Percentiles rank a stretch among this genome's conserved stretches.
These are phyloP conservation scores for Ustanciosporium gigantosporum DNA, from an alignment of 1,284 basidiomycete genomes.

Conservation along the genomic window DNA sequence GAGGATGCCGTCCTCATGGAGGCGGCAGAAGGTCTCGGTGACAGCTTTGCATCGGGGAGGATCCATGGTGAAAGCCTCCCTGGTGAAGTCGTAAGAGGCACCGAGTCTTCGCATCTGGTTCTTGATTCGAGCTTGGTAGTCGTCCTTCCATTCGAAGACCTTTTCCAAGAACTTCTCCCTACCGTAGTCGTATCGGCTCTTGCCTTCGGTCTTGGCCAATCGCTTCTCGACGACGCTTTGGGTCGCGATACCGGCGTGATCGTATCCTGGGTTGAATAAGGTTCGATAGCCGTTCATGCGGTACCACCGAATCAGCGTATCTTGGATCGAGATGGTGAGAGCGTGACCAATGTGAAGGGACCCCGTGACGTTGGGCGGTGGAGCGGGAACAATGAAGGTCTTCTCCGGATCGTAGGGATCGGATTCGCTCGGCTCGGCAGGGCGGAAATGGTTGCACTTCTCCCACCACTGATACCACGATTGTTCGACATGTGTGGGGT, in stretches of 20 bases:
- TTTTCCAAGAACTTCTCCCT: constrained; percentile 88
- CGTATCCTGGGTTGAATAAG: constrained; percentile 90
- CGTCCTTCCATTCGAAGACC: constrained; percentile 96
- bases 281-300: constrained; percentile 88
- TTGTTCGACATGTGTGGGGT: constrained; percentile 90
- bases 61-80: constrained; percentile 94
- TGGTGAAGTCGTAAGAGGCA: constrained; percentile 90
- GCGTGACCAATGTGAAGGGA: constrained; percentile 96
- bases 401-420: constrained; percentile 57
- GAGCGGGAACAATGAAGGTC: constrained; percentile 83
- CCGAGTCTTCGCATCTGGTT: constrained; percentile 87
- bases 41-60: constrained; percentile 74
- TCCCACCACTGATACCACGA: constrained; percentile 99
- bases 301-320: constrained; percentile 65
- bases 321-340: constrained; percentile 89
- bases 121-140: constrained; percentile 89
- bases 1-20: constrained; percentile 90
- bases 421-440: constrained; percentile 62
- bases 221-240: constrained; percentile 97
- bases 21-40: constrained; percentile 83
- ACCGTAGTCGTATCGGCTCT: constrained; percentile 89
- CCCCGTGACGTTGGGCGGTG: constrained; percentile 98
- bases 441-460: constrained; percentile 84
- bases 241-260: constrained; percentile 98
- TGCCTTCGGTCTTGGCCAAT: constrained; percentile 78